Base-by-base conservation (phyloP, 129 eudicot species). In the Chrysanthemum seticuspe region DNA sequence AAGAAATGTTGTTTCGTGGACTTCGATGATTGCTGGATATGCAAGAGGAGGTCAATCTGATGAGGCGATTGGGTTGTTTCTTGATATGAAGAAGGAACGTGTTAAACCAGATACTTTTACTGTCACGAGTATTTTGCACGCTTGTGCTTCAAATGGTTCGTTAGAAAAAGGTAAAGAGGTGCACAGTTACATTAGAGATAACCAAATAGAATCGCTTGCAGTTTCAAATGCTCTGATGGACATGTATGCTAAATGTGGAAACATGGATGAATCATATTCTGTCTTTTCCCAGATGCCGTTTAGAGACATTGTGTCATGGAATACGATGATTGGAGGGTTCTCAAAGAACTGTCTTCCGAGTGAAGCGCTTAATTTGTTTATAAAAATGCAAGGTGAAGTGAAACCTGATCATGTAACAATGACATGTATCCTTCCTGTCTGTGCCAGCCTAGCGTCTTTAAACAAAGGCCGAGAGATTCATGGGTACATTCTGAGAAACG, bases 221-320 rank as follows among this genome's bases (percentile, higher is more conserved):
- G 92, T 87, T 31, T 84, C 75, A 5, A 89, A 89, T 73, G 89
- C 96, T 0, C 88, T 89, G 4, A 89, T 89, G 83, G 86, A 86
- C 81, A 86, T 89, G 96, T 89, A 84, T 49, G 85, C 91, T 21
- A 86, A 89, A 80, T 89, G 92, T 63, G 96, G 92, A 70, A 86
- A 89, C 79, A 75, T 89, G 86, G 80, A 82, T 6, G 87, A 82
- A 65, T 79, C 96, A 1, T 63, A 67, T 27, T 44, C 45, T 1
- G 83, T 86, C 71, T 89, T 89, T 49, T 61, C 68, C 13, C 67
- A 78, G 14, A 84, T 75, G 82, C 53, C 61, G 12, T 45, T 10
- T 12, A 78, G 59, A 70, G 96, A 89, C 47, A 82, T 80, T 3
- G 80, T 86, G 6, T 86, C 96, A 7, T 89, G 96, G 96, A 89